phyloP scores from a whole-genome alignment of 2,329 filamentous ascomycete species.

The Exserohilum turcica region DNA sequence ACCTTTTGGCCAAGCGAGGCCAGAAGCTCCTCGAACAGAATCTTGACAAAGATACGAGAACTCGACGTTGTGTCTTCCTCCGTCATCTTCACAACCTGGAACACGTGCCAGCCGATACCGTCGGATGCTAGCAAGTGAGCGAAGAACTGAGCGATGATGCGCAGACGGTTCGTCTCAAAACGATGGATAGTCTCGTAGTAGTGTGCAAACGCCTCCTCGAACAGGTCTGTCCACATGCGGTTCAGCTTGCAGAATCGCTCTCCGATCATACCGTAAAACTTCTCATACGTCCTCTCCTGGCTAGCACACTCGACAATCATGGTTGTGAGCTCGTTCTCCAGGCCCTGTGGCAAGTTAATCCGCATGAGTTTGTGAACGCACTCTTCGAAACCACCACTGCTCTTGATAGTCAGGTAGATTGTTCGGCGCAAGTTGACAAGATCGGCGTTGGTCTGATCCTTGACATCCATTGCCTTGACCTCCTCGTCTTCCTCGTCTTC shows the following conservation, averaged over 20 bases:
- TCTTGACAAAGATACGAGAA: constrained; percentile 98
- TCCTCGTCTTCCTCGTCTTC: constrained; percentile 76
- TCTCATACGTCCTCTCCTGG: constrained; percentile 95
- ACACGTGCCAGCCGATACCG: constrained; percentile 88
- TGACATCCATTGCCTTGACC: constrained; percentile 88
- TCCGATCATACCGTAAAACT: constrained; percentile 93
- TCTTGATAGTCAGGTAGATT: constrained; percentile 98
- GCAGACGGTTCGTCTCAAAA: constrained; percentile 91
- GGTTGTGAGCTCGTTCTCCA: constrained; percentile 87
- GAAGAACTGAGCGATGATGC: constrained; percentile 95
- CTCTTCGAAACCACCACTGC: constrained; percentile 93
- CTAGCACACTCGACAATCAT: constrained; percentile 98
- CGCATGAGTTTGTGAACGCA: constrained; percentile 93
- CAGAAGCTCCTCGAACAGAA: constrained; percentile 88
- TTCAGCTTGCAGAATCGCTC: constrained; percentile 97
- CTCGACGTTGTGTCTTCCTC: constrained; percentile 97
- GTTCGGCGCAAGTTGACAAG: constrained; percentile 90
- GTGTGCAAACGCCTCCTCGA: constrained; percentile 85
- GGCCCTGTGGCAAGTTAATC: constrained; percentile 81
- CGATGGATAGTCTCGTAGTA: constrained; percentile 98
- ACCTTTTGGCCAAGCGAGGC: constrained; percentile 85
- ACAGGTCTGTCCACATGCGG: constrained; percentile 89
- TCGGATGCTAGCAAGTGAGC: constrained; percentile 87
- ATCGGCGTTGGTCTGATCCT: constrained; percentile 96
- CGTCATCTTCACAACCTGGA: constrained; percentile 85